Percentiles rank a stretch among this genome's conserved stretches.
Conservation (phyloP, 106 monocot species). For the Allium fistulosum region DNA sequence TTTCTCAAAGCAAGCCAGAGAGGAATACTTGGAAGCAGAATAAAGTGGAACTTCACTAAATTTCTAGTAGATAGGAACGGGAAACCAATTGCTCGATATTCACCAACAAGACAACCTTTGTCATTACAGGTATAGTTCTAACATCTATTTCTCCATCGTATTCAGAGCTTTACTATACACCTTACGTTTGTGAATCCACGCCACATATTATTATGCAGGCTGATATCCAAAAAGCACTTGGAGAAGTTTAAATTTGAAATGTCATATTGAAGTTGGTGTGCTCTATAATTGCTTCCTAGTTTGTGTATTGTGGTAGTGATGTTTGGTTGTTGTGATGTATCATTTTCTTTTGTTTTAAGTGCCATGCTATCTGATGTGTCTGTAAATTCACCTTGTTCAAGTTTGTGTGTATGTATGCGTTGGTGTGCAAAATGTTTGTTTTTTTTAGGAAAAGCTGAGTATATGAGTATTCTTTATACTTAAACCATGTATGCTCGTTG, state of each 20-base stretch:
- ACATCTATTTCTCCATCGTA: neutral
- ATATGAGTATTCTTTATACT: too few species aligned
- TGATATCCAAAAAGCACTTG: constrained; percentile 72
- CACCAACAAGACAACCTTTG: constrained; percentile 46
- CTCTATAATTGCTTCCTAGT: neutral
- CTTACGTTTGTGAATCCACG: neutral
- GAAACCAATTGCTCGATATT: constrained; percentile 50
- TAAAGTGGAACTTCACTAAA: constrained; percentile 97
- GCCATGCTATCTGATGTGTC: neutral
- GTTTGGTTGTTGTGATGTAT: neutral
- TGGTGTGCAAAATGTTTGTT: too few species aligned
- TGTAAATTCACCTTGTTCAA: too few species aligned
- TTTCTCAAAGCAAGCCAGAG: constrained; percentile 74
- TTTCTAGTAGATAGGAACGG: constrained; percentile 79
- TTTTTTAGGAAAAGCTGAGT: too few species aligned
- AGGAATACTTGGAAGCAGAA: constrained; percentile 50
- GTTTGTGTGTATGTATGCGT: too few species aligned
- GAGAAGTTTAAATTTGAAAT: constrained; percentile 14
- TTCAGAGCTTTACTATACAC: neutral
- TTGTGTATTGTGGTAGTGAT: neutral
- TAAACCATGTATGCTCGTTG: too few species aligned
- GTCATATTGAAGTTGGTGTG: neutral
- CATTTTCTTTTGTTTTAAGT: neutral
- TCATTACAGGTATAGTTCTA: constrained; percentile 55
- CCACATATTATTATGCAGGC: constrained; percentile 25